phyloP scores from a whole-genome alignment of 1,139 yeast species.

The Komagataea norvegica region DNA sequence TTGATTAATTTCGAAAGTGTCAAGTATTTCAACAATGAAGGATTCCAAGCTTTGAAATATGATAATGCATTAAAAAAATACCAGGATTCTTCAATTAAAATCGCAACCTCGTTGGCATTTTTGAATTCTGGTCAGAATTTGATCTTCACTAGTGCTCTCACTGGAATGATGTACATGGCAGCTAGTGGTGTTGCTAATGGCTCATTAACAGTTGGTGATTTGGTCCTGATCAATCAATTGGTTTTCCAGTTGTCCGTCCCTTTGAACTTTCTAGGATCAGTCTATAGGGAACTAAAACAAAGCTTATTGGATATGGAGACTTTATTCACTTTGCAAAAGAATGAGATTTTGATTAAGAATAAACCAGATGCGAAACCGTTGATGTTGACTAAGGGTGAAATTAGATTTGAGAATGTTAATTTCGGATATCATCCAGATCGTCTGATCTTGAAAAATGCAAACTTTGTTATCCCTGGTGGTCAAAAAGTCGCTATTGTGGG shows the following conservation, averaged over 20 bases:
- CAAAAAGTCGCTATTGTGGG: conserved; percentile 90
- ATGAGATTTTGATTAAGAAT: conserved; percentile 63
- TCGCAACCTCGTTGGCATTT: conserved; percentile 88
- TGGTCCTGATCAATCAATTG: conserved; percentile 91
- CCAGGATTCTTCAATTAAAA: conserved; percentile 79
- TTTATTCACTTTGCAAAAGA: conserved; percentile 73
- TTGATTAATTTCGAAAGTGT: conserved; percentile 92
- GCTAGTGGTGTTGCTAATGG: conserved; percentile 88
- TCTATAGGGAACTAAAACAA: conserved; percentile 90
- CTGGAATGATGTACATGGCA: conserved; percentile 99
- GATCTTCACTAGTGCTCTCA: conserved; percentile 85
- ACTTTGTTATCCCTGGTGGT: conserved; percentile 88
- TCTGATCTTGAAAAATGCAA: conserved; percentile 75
- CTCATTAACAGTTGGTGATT: conserved; percentile 83
- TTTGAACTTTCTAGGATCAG: conserved; percentile 88
- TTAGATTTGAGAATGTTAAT: conserved; percentile 83
- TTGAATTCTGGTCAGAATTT: conserved; percentile 89
- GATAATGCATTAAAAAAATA: conserved; percentile 70
- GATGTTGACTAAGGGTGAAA: conserved; percentile 58
- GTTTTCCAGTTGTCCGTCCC: conserved; percentile 96
- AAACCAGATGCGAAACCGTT: conserved; percentile 55
- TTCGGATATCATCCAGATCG: conserved; percentile 90
- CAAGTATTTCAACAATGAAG: conserved; percentile 88
- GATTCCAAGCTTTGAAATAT: conserved; percentile 72
- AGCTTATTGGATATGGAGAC: conserved; percentile 92